Conservation (phyloP, 805 yeast genomes). For the Zygoascus flipseniorum region DNA sequence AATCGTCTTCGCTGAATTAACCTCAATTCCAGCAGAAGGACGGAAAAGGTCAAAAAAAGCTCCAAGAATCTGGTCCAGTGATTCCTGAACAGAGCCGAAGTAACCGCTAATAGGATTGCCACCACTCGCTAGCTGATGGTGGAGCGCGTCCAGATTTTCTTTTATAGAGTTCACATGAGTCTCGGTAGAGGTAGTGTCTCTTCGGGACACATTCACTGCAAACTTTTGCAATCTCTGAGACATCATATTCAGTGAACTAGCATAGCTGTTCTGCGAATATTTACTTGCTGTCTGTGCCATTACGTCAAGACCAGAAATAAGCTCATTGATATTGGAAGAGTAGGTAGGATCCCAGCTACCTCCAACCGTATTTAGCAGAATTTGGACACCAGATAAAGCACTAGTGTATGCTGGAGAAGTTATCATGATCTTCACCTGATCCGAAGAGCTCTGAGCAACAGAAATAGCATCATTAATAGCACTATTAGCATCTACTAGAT, state of each 20-base stretch:
- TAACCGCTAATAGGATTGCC: background rate
- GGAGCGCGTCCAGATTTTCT: background rate
- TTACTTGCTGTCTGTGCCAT: constrained; percentile 3
- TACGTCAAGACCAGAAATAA: constrained; percentile 1
- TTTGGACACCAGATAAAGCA: constrained; percentile 26
- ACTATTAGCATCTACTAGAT: background rate
- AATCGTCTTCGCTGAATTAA: background rate
- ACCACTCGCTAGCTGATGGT: background rate
- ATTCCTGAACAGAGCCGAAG: background rate
- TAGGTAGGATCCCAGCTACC: background rate
- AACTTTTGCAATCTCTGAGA: constrained; percentile 3
- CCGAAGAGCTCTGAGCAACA: background rate
- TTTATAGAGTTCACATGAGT: background rate
- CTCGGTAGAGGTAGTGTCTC: background rate
- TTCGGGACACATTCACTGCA: background rate
- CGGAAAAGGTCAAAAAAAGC: background rate
- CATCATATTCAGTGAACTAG: constrained; percentile 4
- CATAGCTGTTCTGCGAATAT: constrained; percentile 4
- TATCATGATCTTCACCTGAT: background rate
- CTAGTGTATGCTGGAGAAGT: constrained; percentile 23
- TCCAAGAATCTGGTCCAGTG: background rate
- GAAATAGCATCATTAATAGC: background rate
- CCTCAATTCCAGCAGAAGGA: background rate
- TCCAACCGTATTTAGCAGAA: constrained; percentile 13
- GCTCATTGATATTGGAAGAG: background rate